These are phyloP conservation scores for Mycosphaerelloides madeirae DNA, from an alignment of 2,329 filamentous ascomycete species.

Conservation along the genomic window DNA sequence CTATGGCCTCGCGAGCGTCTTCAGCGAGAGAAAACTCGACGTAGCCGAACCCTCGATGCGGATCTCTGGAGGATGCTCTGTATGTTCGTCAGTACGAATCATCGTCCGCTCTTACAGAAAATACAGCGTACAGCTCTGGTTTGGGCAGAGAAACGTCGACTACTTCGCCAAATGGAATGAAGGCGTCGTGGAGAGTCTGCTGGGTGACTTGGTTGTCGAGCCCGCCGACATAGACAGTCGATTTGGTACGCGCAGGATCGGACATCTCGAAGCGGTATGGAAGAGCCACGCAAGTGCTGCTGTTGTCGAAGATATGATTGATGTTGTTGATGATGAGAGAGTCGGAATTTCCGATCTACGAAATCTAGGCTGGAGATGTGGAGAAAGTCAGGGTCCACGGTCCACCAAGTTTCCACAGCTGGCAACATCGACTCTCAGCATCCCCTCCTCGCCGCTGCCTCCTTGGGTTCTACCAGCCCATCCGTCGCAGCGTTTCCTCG, in stretches of 20 bases:
- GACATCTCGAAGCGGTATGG: constrained; percentile 54
- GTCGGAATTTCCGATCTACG: too few species aligned
- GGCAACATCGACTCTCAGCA: too few species aligned
- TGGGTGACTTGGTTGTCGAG: constrained; percentile 73
- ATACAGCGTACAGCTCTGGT: constrained; percentile 58
- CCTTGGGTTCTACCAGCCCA: too few species aligned
- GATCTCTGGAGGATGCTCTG: constrained; percentile 63
- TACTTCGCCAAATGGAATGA: constrained; percentile 95
- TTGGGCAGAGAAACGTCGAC: constrained; percentile 86
- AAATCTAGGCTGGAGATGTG: too few species aligned
- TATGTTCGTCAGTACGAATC: neutral
- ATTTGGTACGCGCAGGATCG: constrained; percentile 70
- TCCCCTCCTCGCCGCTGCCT: too few species aligned
- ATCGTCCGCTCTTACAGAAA: too few species aligned
- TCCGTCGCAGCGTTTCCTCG: too few species aligned
- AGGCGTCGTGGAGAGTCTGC: constrained; percentile 77
- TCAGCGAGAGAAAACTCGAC: constrained; percentile 84
- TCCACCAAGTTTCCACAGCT: too few species aligned
- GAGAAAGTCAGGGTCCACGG: too few species aligned
- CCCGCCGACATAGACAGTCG: constrained; percentile 88
- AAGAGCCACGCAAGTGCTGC: too few species aligned
- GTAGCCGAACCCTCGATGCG: constrained; percentile 91
- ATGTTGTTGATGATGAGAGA: too few species aligned
- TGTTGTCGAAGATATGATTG: neutral
- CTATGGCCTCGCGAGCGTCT: constrained; percentile 90